These are phyloP conservation scores for Incumbomyces lentus DNA, from an alignment of 2,329 filamentous ascomycete species.

Conservation along the genomic window DNA sequence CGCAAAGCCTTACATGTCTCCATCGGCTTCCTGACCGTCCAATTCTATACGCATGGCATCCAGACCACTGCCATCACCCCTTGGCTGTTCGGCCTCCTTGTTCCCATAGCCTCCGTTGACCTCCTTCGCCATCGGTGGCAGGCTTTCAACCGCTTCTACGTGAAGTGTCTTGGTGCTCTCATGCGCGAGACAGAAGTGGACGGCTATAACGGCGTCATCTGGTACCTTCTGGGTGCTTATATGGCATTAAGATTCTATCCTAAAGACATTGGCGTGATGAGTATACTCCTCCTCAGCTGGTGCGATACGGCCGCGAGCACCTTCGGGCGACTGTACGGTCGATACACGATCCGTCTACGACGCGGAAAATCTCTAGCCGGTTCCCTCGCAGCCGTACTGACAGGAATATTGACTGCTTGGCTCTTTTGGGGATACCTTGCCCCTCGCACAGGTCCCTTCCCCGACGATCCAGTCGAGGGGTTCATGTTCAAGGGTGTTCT, in stretches of 20 bases:
- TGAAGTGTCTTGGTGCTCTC: conserved; percentile 70
- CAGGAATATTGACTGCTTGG: conserved; percentile 71
- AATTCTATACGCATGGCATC: conserved; percentile 69
- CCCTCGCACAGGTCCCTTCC: conserved; percentile 55
- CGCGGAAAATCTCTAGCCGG: conserved; percentile 87
- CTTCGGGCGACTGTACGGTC: conserved; percentile 79
- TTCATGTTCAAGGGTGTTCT: conserved; percentile 77
- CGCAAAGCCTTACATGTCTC: conserved; percentile 89
- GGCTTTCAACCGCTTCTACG: conserved; percentile 77
- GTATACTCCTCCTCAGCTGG: conserved; percentile 86
- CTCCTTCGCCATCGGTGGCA: conserved; percentile 72
- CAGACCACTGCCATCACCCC: conserved; percentile 73
- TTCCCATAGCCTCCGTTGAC: conserved; percentile 77
- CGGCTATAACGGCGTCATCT: conserved; percentile 94
- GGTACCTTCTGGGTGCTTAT: conserved; percentile 87
- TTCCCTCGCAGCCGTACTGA: conserved; percentile 68
- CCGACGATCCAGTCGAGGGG: conserved; percentile 48
- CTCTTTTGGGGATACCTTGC: conserved; percentile 84
- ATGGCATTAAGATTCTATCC: conserved; percentile 75
- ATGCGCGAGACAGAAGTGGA: conserved; percentile 96
- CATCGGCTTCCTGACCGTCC: conserved; percentile 87
- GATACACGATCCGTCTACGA: conserved; percentile 76
- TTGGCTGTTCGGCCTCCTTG: conserved; percentile 65
- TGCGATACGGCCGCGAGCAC: conserved; percentile 96
- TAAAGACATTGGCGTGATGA: conserved; percentile 86